phyloP scores from a whole-genome alignment of 2,329 filamentous ascomycete species.

The Metarhizium humberi region DNA sequence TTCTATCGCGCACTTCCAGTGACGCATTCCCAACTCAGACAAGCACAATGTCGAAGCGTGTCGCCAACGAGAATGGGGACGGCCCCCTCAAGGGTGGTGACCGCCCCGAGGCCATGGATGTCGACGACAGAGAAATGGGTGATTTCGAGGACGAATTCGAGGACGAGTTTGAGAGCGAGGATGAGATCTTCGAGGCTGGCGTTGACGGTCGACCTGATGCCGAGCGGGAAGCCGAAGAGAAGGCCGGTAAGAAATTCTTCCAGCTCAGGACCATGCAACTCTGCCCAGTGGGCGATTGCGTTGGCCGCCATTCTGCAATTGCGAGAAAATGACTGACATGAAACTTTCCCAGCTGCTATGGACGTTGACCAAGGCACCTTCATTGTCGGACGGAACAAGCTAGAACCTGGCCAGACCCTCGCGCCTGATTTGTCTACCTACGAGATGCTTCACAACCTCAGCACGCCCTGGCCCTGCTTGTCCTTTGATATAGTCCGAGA shows the following conservation, averaged over 20 bases:
- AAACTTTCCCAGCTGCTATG: constrained; percentile 48
- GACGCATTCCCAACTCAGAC: background rate
- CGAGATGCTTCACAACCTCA: constrained; percentile 92
- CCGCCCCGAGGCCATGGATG: constrained; percentile 55
- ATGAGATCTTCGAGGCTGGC: constrained; percentile 89
- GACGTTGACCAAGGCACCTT: constrained; percentile 91
- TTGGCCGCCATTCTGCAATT: background rate
- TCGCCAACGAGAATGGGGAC: constrained; percentile 36
- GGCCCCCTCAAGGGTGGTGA: constrained; percentile 50
- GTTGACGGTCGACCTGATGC: constrained; percentile 88
- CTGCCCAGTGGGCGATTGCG: background rate
- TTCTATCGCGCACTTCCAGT: background rate
- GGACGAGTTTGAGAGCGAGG: constrained; percentile 78
- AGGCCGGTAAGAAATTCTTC: constrained; percentile 38
- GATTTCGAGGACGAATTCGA: constrained; percentile 96
- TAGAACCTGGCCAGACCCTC: constrained; percentile 83
- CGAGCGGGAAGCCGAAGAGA: constrained; percentile 84
- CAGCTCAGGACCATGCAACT: background rate
- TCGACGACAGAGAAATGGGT: constrained; percentile 56
- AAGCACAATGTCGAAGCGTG: constrained; percentile 48
- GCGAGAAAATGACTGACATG: background rate
- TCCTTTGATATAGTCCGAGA: constrained; percentile 92
- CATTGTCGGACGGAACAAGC: constrained; percentile 87
- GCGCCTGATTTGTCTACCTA: constrained; percentile 91
- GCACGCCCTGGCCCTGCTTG: constrained; percentile 91